Evolutionary conservation across 1,284 basidiomycete species (phyloP).

Genomic region (Amylostereum areolatum): DNA sequence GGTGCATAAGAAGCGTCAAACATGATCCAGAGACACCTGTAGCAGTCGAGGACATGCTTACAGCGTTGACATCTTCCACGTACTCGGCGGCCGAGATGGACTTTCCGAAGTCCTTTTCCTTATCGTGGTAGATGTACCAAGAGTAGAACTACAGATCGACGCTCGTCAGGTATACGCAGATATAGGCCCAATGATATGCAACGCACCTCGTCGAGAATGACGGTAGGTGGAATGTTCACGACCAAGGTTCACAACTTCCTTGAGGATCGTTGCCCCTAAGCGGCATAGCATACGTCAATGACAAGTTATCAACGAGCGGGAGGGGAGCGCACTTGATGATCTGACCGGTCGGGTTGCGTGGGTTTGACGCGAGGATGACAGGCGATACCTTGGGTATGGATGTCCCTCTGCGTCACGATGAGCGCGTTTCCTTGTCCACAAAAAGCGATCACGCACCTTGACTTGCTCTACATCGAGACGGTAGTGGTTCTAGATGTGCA

Average conservation of each 20-base stretch:
- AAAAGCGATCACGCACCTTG: slow-evolving; percentile 33
- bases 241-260: slow-evolving; percentile 70
- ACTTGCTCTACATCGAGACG: slow-evolving; percentile 71
- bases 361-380: slow-evolving; percentile 87
- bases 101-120: slow-evolving; percentile 68
- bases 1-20: neutral
- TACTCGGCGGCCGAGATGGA: slow-evolving; percentile 81
- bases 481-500: slow-evolving; percentile 45
- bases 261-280: slow-evolving; percentile 71
- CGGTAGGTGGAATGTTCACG: slow-evolving; percentile 66
- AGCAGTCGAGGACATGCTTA: slow-evolving; percentile 23
- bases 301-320: neutral
- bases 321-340: slow-evolving; percentile 36
- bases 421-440: neutral
- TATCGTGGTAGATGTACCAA: slow-evolving; percentile 87
- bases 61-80: slow-evolving; percentile 80
- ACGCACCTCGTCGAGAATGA: slow-evolving; percentile 82
- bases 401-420: slow-evolving; percentile 51
- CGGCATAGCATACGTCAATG: slow-evolving; percentile 5
- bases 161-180: neutral
- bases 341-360: slow-evolving; percentile 90
- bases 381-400: slow-evolving; percentile 75
- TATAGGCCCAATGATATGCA: neutral
- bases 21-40: neutral
- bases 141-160: slow-evolving; percentile 68